Evolutionary conservation across 2,329 filamentous ascomycete genomes (phyloP).

Genomic region (Monosporascus sp.): DNA sequence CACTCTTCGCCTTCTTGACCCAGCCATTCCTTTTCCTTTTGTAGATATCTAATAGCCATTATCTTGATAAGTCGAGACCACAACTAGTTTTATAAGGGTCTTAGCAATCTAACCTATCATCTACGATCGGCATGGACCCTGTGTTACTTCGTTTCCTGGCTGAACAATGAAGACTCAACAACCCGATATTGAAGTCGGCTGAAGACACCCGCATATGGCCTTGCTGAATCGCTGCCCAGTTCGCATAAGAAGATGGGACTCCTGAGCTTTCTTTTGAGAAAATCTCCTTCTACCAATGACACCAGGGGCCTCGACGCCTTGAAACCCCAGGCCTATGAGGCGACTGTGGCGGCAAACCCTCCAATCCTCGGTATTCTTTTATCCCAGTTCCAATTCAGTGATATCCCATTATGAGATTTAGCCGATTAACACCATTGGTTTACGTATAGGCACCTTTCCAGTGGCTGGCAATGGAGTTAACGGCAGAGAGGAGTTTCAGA

Average conservation of each 20-base stretch:
- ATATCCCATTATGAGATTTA: constrained; percentile 11
- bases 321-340: constrained; percentile 32
- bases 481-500: constrained; percentile 30
- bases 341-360: constrained; percentile 28
- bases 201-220: not conserved
- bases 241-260: constrained; percentile 27
- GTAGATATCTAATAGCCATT: no score
- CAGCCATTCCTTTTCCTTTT: no score
- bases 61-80: no score
- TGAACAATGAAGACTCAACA: not conserved
- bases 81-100: no score
- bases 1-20: no score
- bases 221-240: not conserved
- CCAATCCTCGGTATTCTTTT: constrained; percentile 30
- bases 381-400: constrained; percentile 12
- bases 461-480: constrained; percentile 35
- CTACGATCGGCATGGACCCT: not conserved
- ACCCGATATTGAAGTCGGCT: not conserved
- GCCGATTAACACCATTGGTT: constrained; percentile 4
- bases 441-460: constrained; percentile 31
- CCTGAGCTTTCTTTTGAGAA: constrained; percentile 28
- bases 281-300: constrained; percentile 12
- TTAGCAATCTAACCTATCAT: not conserved
- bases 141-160: not conserved
- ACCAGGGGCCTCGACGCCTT: constrained; percentile 14